Conservation (phyloP, 495 filamentous ascomycete genomes). For the Talaromyces thailandensis region DNA sequence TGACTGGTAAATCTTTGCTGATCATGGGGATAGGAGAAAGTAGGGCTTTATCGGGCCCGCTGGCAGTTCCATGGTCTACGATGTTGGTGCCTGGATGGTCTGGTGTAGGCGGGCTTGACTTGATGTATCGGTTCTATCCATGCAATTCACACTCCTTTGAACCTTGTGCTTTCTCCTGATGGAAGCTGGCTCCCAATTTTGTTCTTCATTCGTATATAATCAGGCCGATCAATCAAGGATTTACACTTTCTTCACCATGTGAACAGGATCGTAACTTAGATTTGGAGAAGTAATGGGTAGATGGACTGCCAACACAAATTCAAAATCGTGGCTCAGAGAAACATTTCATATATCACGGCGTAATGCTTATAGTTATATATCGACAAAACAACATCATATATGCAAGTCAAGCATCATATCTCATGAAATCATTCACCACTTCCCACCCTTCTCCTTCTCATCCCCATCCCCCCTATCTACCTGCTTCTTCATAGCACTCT, state of each 20-base stretch:
- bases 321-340: not conserved
- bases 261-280: not conserved
- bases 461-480: conserved; percentile 3
- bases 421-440: not conserved
- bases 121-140: not conserved
- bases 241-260: not conserved
- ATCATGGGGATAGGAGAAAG: not conserved
- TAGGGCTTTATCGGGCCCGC: too few species aligned
- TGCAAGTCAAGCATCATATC: not conserved
- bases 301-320: not conserved
- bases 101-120: not conserved
- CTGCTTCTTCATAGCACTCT: conserved; percentile 28
- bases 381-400: not conserved
- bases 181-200: not conserved
- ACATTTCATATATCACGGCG: not conserved
- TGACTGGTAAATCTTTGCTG: not conserved
- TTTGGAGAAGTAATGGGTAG: not conserved
- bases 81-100: not conserved
- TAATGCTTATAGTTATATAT: not conserved
- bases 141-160: not conserved
- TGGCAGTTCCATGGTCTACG: not conserved
- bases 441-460: not conserved
- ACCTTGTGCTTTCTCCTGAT: not conserved
- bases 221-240: not conserved
- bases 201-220: not conserved